phyloP scores from a whole-genome alignment of 805 yeast species.

The Candida manassasensis region DNA sequence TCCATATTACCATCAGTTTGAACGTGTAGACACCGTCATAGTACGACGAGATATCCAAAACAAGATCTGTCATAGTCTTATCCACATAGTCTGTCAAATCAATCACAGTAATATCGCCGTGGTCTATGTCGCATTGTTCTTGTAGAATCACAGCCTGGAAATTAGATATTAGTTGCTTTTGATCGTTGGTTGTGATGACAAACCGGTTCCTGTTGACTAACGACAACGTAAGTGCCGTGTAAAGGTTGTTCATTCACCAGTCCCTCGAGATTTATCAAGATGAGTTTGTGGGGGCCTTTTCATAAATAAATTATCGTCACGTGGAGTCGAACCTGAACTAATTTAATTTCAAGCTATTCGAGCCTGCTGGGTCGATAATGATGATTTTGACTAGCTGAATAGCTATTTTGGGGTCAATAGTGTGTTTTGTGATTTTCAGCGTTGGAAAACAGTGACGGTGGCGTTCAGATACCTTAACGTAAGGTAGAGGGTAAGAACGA shows the following conservation, averaged over 20 bases:
- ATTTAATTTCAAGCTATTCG: too few species aligned
- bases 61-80: conserved; percentile 4
- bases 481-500: too few species aligned
- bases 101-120: conserved; percentile 8
- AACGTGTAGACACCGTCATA: conserved; percentile 6
- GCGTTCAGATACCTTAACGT: too few species aligned
- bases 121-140: conserved; percentile 7
- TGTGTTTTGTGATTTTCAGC: too few species aligned
- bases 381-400: too few species aligned
- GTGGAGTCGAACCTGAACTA: too few species aligned
- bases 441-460: too few species aligned
- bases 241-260: conserved; percentile 16
- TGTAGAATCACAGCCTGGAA: conserved; percentile 8
- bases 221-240: conserved; percentile 17
- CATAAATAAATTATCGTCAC: too few species aligned
- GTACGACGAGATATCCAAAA: neutral
- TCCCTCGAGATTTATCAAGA: neutral
- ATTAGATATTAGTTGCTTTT: conserved; percentile 1
- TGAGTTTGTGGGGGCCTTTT: too few species aligned
- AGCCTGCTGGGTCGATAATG: too few species aligned
- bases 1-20: conserved; percentile 14
- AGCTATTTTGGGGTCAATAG: too few species aligned
- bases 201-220: conserved; percentile 15
- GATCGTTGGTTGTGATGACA: conserved; percentile 14
- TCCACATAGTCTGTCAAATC: conserved; percentile 7